phyloP scores from a whole-genome alignment of 2,329 filamentous ascomycete genomes.

The Thyridium curvatum region DNA sequence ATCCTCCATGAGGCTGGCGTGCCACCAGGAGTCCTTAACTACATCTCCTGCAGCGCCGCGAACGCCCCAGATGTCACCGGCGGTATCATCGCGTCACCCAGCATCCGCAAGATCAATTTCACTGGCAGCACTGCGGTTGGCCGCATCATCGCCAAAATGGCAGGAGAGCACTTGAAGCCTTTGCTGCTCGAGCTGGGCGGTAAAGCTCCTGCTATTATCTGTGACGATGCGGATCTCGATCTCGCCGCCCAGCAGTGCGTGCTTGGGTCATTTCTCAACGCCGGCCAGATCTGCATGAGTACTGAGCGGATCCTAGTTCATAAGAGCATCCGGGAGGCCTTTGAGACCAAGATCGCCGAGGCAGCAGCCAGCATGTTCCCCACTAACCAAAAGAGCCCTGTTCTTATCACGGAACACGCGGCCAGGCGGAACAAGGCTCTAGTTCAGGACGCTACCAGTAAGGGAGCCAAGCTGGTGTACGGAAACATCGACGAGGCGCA shows the following conservation, averaged over 20 bases:
- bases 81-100: constrained; percentile 58
- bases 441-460: constrained; percentile 58
- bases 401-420: constrained; percentile 63
- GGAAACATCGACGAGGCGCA: constrained; percentile 18
- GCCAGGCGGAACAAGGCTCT: constrained; percentile 61
- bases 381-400: constrained; percentile 56
- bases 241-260: constrained; percentile 63
- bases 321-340: constrained; percentile 36
- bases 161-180: constrained; percentile 72
- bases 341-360: constrained; percentile 34
- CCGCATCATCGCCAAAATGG: constrained; percentile 61
- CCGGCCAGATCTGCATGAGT: constrained; percentile 80
- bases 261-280: constrained; percentile 65
- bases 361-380: constrained; percentile 36
- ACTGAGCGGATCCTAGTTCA: constrained; percentile 68
- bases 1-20: no score
- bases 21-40: not conserved
- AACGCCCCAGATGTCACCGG: constrained; percentile 63
- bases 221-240: constrained; percentile 57
- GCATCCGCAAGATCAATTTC: constrained; percentile 78
- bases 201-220: constrained; percentile 64
- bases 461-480: constrained; percentile 52
- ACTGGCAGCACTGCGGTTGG: constrained; percentile 74
- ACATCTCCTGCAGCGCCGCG: no score
- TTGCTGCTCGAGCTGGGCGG: constrained; percentile 71